Conservation (phyloP, 1,284 basidiomycete genomes). For the Pascua sp. region DNA sequence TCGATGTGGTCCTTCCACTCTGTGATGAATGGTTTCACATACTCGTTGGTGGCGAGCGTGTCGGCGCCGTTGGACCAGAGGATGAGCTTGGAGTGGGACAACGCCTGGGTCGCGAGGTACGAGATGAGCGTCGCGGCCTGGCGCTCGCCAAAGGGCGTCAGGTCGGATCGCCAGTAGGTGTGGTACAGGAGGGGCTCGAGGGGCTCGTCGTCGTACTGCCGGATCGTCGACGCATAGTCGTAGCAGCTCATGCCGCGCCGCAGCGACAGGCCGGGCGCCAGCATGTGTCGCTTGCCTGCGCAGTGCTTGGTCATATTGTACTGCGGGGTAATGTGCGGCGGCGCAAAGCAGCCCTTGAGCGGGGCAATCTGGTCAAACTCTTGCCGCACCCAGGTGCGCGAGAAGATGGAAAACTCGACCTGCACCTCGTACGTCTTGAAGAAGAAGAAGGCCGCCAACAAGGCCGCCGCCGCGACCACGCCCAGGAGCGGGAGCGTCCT, state of each 20-base stretch:
- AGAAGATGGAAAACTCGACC: slow-evolving; percentile 72
- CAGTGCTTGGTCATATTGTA: slow-evolving; percentile 69
- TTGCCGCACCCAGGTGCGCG: slow-evolving; percentile 65
- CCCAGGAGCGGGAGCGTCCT: neutral
- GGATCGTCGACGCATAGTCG: slow-evolving; percentile 74
- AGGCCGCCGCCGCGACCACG: neutral
- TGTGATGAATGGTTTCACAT: slow-evolving; percentile 1
- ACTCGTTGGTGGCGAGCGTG: slow-evolving; percentile 24
- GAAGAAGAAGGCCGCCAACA: slow-evolving; percentile 50
- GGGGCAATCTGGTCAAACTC: slow-evolving; percentile 55
- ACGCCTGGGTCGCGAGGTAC: slow-evolving; percentile 83
- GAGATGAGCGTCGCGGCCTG: slow-evolving; percentile 85
- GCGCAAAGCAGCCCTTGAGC: slow-evolving; percentile 69
- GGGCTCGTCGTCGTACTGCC: slow-evolving; percentile 35
- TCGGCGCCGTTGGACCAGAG: slow-evolving; percentile 86
- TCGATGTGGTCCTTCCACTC: slow-evolving; percentile 66
- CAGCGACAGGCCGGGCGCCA: slow-evolving; percentile 72
- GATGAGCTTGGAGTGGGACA: slow-evolving; percentile 62
- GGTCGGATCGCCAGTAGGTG: slow-evolving; percentile 85
- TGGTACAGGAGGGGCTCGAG: slow-evolving; percentile 65
- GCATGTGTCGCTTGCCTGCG: slow-evolving; percentile 60
- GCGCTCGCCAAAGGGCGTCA: slow-evolving; percentile 68
- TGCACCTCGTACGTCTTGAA: slow-evolving; percentile 69
- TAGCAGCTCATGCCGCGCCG: slow-evolving; percentile 80
- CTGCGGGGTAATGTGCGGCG: slow-evolving; percentile 51